Conservation (phyloP, 805 yeast species). For the Kodamaea lidongshanica region DNA sequence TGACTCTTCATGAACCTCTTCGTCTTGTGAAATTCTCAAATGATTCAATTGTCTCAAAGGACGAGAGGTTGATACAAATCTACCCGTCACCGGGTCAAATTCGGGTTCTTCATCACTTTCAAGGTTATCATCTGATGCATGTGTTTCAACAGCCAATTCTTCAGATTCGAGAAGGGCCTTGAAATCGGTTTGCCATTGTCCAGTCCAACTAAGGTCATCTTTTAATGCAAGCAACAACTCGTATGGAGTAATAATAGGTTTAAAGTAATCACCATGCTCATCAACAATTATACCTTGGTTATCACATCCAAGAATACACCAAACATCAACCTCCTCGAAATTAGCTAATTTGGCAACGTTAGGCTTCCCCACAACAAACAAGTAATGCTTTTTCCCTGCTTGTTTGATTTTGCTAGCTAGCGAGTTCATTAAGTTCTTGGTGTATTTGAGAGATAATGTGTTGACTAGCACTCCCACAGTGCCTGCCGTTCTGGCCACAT, state of each 20-base stretch:
- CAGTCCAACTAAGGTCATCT: slow-evolving; percentile 81
- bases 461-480: slow-evolving; percentile 89
- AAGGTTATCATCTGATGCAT: slow-evolving; percentile 16
- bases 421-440: slow-evolving; percentile 57
- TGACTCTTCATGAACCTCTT: slow-evolving; percentile 14
- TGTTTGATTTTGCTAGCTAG: slow-evolving; percentile 55
- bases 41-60: slow-evolving; percentile 70
- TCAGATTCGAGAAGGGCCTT: slow-evolving; percentile 41
- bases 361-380: slow-evolving; percentile 96
- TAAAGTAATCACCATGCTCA: slow-evolving; percentile 70
- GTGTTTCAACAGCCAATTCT: slow-evolving; percentile 20
- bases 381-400: slow-evolving; percentile 86
- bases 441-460: slow-evolving; percentile 75
- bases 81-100: slow-evolving; percentile 86
- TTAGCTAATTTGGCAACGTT: slow-evolving; percentile 96
- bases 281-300: slow-evolving; percentile 89
- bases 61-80: slow-evolving; percentile 56
- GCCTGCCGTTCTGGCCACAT: slow-evolving; percentile 82
- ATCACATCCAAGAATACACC: slow-evolving; percentile 94
- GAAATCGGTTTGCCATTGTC: slow-evolving; percentile 86
- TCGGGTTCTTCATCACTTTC: slow-evolving; percentile 61
- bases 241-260: slow-evolving; percentile 91
- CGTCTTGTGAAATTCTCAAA: slow-evolving; percentile 49
- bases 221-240: slow-evolving; percentile 78
- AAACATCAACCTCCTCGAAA: slow-evolving; percentile 86